Evolutionary conservation across 2,329 filamentous ascomycete species (phyloP), one percentile per base, ranked within the genome.

Genomic region (Xylogone sp.): DNA sequence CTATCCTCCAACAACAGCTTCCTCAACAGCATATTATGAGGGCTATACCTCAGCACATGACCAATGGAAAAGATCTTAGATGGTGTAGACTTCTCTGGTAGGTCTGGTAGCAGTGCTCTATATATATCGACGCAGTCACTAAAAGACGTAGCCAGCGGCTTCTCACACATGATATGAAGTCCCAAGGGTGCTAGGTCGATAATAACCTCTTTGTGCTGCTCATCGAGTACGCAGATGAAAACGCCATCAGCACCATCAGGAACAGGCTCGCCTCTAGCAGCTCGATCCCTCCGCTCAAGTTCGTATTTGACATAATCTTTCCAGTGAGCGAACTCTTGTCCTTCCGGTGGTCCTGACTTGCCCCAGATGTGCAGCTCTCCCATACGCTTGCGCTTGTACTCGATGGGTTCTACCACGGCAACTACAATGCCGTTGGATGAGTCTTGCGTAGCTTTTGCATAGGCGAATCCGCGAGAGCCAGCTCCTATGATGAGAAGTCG

Each of bases 121-220:
- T 84, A 90, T 62, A 96, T 93, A 43, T 75, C 76, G 31, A 96
- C 73, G 65, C 91, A 97, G 61, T 94, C 90, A 18, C 77, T 69
- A 22, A 97, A 73, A 0, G 82, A 87, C 20, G 90, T 90, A 0
- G 91, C 90, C 49, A 99, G 73, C 2, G 94, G 94, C 71, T 99
- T 99, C 75, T 99, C 94, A 67, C 91, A 95, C 77, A 97, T 88
- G 57, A 97, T 83, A 68, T 97, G 91, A 45, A 97, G 72, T 2
- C 75, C 80, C 74, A 85, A 71, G 12, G 81, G 81, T 1, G 88
- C 86, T 48, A 96, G 76, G 1, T 83, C 87, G 43, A 86, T 77
- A 20, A 96, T 80, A 45, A 93, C 90, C 51, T 91, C 86, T 46
- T 84, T 84, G 69, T 99, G 94, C 72, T 89, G 86, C 69, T 96